These are phyloP conservation scores for Emergomyces africanus DNA, from an alignment of 2,329 filamentous ascomycete species.

Conservation along the genomic window DNA sequence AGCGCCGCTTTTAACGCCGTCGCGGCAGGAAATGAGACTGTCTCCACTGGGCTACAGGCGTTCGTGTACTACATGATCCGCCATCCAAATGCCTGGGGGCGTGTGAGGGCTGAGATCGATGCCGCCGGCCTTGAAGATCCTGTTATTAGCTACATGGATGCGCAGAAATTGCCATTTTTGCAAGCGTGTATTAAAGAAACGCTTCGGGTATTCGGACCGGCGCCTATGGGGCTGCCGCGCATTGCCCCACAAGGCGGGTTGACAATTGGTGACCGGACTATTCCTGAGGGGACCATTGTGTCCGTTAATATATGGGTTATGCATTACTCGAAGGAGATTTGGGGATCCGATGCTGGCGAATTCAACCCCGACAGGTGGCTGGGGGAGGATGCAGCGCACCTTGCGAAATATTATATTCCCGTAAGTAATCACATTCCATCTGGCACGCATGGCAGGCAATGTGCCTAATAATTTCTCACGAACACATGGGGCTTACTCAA, in stretches of 20 bases:
- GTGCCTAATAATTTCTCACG: neutral
- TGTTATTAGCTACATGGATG: conserved; percentile 16
- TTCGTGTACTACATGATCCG: conserved; percentile 26
- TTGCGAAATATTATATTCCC: conserved; percentile 9
- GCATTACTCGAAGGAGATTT: conserved; percentile 12
- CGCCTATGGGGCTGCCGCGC: conserved; percentile 19
- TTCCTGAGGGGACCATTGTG: conserved; percentile 18
- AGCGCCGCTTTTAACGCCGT: conserved; percentile 23
- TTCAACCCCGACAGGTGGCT: conserved; percentile 17
- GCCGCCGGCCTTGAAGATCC: conserved; percentile 11
- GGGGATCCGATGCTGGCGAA: conserved; percentile 14
- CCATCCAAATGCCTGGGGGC: conserved; percentile 12
- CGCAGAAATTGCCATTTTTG: conserved; percentile 21
- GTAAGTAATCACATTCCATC: conserved; percentile 8
- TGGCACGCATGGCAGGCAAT: neutral
- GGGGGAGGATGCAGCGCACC: neutral
- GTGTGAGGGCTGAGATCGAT: conserved; percentile 13
- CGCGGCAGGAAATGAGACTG: conserved; percentile 29
- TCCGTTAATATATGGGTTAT: conserved; percentile 23
- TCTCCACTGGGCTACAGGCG: conserved; percentile 22
- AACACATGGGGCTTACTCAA: neutral
- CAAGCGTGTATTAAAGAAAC: conserved; percentile 30
- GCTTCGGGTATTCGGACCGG: conserved; percentile 22
- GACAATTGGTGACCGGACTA: conserved; percentile 18
- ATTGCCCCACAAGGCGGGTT: conserved; percentile 20